These are phyloP conservation scores for Pelargonium fulgidum DNA, from an alignment of 441 rosid genomes.

Conservation along the genomic window DNA sequence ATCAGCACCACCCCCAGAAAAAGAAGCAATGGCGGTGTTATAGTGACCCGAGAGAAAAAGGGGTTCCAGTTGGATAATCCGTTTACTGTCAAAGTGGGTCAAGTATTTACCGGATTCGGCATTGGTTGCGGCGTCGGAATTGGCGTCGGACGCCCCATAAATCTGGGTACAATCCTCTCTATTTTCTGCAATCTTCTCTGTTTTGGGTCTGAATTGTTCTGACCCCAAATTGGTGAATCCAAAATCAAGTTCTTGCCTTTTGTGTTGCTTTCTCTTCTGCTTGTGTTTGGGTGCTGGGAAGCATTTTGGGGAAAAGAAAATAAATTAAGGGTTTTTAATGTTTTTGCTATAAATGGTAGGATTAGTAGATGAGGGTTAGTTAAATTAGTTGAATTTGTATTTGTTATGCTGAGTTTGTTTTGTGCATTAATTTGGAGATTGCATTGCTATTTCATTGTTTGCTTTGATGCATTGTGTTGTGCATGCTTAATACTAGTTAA, in stretches of 20 bases:
- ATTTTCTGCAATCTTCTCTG: neutral
- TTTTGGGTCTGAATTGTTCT: constrained; percentile 10
- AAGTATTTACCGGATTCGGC: constrained; percentile 92
- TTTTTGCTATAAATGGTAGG: neutral
- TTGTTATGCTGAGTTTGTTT: neutral
- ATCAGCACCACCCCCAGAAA: constrained; percentile 12
- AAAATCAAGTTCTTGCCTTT: constrained; percentile 23
- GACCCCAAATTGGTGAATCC: constrained; percentile 26
- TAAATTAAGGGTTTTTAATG: neutral
- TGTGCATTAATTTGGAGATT: neutral
- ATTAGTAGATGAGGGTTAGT: neutral
- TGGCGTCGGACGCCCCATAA: constrained; percentile 71
- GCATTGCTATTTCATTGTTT: neutral
- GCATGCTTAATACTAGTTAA: neutral
- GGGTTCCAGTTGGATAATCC: constrained; percentile 65
- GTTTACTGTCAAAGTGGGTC: constrained; percentile 75
- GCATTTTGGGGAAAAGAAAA: neutral
- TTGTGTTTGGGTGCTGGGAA: neutral
- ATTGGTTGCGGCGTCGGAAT: constrained; percentile 90
- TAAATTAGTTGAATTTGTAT: neutral
- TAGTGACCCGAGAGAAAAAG: constrained; percentile 35
- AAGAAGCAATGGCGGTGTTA: constrained; percentile 19
- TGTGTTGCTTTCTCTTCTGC: constrained; percentile 1
- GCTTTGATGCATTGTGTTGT: neutral
- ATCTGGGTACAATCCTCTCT: constrained; percentile 44